Conservation (phyloP, 2,329 filamentous ascomycete genomes). For the Pseudogymnoascus verrucosus region DNA sequence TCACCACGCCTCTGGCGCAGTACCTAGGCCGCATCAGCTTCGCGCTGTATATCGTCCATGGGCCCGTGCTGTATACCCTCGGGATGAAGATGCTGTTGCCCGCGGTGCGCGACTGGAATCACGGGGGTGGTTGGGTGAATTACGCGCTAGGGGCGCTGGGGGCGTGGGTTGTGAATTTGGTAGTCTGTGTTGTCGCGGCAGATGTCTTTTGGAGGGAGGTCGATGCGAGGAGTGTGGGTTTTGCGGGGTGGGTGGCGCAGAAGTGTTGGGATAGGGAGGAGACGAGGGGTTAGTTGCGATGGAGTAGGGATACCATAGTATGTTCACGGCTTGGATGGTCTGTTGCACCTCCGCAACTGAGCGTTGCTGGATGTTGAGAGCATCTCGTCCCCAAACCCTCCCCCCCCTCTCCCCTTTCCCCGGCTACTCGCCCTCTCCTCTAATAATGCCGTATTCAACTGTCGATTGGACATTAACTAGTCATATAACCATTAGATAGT, state of each 20-base stretch:
- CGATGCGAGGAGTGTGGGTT: constrained; percentile 42
- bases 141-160: constrained; percentile 28
- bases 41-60: constrained; percentile 56
- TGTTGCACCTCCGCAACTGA: too few species aligned
- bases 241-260: constrained; percentile 41
- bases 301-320: neutral
- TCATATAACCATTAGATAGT: too few species aligned
- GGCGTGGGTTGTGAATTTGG: constrained; percentile 32
- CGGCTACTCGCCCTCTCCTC: too few species aligned
- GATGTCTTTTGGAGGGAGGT: constrained; percentile 53
- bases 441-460: too few species aligned
- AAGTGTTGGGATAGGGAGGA: constrained; percentile 8
- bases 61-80: constrained; percentile 49
- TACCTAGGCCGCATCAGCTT: constrained; percentile 56
- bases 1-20: constrained; percentile 42
- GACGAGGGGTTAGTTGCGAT: neutral
- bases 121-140: constrained; percentile 17
- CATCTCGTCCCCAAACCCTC: too few species aligned
- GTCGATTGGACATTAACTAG: too few species aligned
- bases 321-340: neutral
- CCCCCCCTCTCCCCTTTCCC: too few species aligned
- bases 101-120: constrained; percentile 22
- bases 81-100: constrained; percentile 27
- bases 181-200: constrained; percentile 41
- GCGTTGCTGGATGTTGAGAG: too few species aligned